Conservation (phyloP, 2,329 filamentous ascomycete species). For the Ampelomyces quisqualis region DNA sequence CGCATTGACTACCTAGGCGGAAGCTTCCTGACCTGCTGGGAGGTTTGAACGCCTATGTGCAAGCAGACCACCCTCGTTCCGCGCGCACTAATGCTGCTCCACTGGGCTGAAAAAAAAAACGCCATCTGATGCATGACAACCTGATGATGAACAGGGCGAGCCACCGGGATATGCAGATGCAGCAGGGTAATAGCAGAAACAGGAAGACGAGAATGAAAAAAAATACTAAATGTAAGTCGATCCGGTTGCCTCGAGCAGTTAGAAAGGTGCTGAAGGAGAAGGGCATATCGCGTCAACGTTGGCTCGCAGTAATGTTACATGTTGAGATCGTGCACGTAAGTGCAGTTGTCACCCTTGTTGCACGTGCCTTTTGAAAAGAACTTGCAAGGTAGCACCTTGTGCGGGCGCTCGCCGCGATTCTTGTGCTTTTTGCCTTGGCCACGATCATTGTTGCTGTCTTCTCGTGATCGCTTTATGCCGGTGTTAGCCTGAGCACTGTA, state of each 20-base stretch:
- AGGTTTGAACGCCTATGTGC: neutral
- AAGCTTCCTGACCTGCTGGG: neutral
- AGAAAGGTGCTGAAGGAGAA: no score
- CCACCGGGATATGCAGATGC: conserved; percentile 23
- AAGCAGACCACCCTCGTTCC: conserved; percentile 6
- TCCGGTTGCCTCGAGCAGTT: no score
- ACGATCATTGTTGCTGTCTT: conserved; percentile 30
- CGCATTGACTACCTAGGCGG: neutral
- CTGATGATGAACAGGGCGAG: conserved; percentile 5
- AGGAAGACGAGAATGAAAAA: conserved; percentile 11
- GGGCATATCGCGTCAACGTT: no score
- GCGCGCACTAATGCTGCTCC: conserved; percentile 17
- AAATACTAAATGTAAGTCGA: conserved; percentile 15
- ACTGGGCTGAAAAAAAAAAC: conserved; percentile 15
- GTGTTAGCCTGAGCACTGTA: conserved; percentile 33
- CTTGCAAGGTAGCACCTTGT: conserved; percentile 57
- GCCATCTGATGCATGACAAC: conserved; percentile 22
- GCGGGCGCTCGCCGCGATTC: conserved; percentile 28
- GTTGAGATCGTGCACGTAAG: conserved; percentile 64
- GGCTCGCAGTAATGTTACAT: conserved; percentile 11
- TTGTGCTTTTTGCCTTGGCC: conserved; percentile 56
- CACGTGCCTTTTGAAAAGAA: conserved; percentile 73
- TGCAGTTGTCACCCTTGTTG: conserved; percentile 71
- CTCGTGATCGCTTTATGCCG: conserved; percentile 41
- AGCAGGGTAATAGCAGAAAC: conserved; percentile 8